These are phyloP conservation scores for Solanum medicagineum DNA, from an alignment of 257 asterid species.

Conservation along the genomic window DNA sequence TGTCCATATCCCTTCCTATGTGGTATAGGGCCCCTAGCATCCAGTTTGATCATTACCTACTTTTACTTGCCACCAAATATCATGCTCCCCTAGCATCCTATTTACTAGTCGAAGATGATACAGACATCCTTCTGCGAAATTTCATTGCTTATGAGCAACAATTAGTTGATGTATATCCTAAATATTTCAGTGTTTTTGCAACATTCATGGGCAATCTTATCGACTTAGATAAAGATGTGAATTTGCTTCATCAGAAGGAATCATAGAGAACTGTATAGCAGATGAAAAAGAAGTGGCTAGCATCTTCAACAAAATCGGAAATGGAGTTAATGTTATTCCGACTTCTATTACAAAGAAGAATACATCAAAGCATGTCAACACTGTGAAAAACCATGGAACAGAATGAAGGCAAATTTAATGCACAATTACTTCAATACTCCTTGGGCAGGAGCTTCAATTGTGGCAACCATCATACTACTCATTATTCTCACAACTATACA, in stretches of 20 bases:
- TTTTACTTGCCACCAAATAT: too few species aligned
- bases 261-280: background rate
- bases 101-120: background rate
- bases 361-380: background rate
- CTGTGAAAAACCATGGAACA: background rate
- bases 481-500: too few species aligned
- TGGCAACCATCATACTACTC: too few species aligned
- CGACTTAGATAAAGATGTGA: background rate
- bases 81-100: too few species aligned
- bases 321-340: background rate
- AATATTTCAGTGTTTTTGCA: background rate
- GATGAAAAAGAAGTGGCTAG: background rate
- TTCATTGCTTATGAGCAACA: constrained; percentile 13
- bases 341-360: background rate
- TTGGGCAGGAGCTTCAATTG: too few species aligned
- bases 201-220: constrained; percentile 1
- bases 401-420: background rate
- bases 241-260: background rate
- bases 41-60: too few species aligned
- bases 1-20: too few species aligned
- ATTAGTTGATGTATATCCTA: background rate
- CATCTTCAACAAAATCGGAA: constrained; percentile 2
- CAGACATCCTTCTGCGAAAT: background rate
- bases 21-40: too few species aligned
- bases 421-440: too few species aligned